Base-by-base conservation (phyloP, 2,329 filamentous ascomycete species). In the Talaromyces marneffei region DNA sequence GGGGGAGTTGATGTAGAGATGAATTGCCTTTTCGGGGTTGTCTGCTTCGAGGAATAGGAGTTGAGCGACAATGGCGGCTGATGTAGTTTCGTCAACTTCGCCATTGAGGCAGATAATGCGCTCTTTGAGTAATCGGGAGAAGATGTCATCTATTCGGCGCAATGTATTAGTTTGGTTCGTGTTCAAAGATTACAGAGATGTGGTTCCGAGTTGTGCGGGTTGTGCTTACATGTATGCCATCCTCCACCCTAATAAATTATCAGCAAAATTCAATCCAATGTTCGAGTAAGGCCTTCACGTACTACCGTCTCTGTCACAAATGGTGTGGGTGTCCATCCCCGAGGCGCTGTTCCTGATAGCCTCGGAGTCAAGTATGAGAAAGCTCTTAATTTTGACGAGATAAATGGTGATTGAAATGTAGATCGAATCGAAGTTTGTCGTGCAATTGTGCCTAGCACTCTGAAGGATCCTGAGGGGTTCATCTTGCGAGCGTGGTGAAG, bases 21-120 rank as follows among this genome's bases (percentile, higher is more conserved):
- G 94, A 66, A 99, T 97, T 12, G 92, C 90, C 75, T 96, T 97
- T 60, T 95, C 87, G 3, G 93, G 92, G 71, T 91, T 91, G 72
- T 99, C 94, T 70, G 93, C 94, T 82, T 99, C 95, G 75, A 99
- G 91, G 84, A 92, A 99, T 65, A 99, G 88, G 23, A 99, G 86
- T 74, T 99, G 95, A 1, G 94, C 91, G 29, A 97, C 93, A 65
- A 97, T 91, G 44, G 89, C 90, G n/a, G 94, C 93, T 39, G 92
- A 96, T 67, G 94, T 86, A 44, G 85, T 88, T 72, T 96, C 91
- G 78, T 97, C 90, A 62, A 97, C 92, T 71, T 90, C 83, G 70
- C 93, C 93, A 71, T 96, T 97, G 37, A 97, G 84, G 73, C 90
- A 96, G 71, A 99, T 84, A 70, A 97, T 97, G 65, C 93, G 90